A percentile compares a stretch with the other conserved stretches of the same genome.
Conservation (phyloP, 2,329 filamentous ascomycete species). For the Penicillium sp. region DNA sequence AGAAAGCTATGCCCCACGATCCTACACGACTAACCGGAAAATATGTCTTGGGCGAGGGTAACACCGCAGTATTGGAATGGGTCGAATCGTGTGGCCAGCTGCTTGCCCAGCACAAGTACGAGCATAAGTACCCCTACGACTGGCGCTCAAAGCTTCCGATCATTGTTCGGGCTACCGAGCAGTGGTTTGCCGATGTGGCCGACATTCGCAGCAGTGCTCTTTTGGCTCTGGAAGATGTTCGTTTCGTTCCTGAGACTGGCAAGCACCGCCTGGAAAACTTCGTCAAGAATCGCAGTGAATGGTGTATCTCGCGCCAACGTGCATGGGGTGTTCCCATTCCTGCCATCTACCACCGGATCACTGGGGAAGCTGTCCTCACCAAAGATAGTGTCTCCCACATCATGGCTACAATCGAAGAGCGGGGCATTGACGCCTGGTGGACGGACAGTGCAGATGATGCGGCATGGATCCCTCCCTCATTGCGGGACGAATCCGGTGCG, state of each 20-base stretch:
- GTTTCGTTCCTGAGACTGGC: constrained; percentile 73
- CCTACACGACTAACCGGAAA: constrained; percentile 66
- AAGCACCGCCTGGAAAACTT: constrained; percentile 77
- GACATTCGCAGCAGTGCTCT: constrained; percentile 74
- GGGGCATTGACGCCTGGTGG: constrained; percentile 93
- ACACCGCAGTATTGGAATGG: constrained; percentile 64
- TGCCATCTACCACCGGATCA: constrained; percentile 68
- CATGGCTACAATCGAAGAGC: constrained; percentile 68
- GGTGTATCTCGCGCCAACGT: constrained; percentile 95
- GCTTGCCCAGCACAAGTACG: constrained; percentile 65
- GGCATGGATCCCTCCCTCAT: constrained; percentile 68
- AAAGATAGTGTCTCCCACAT: constrained; percentile 78
- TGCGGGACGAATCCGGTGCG: constrained; percentile 47
- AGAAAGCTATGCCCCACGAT: constrained; percentile 69
- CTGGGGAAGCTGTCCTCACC: constrained; percentile 72
- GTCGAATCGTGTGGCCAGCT: constrained; percentile 59
- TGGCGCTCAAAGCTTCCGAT: constrained; percentile 94
- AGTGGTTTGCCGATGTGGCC: constrained; percentile 95
- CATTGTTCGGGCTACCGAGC: constrained; percentile 84
- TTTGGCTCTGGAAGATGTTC: constrained; percentile 64
- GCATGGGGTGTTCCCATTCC: constrained; percentile 97
- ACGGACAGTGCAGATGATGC: constrained; percentile 71
- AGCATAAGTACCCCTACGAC: constrained; percentile 96
- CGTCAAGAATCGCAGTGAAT: constrained; percentile 81
- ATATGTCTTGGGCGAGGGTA: constrained; percentile 67